Evolutionary conservation across 2,329 filamentous ascomycete genomes (phyloP).

Genomic region (Alternaria rosae): DNA sequence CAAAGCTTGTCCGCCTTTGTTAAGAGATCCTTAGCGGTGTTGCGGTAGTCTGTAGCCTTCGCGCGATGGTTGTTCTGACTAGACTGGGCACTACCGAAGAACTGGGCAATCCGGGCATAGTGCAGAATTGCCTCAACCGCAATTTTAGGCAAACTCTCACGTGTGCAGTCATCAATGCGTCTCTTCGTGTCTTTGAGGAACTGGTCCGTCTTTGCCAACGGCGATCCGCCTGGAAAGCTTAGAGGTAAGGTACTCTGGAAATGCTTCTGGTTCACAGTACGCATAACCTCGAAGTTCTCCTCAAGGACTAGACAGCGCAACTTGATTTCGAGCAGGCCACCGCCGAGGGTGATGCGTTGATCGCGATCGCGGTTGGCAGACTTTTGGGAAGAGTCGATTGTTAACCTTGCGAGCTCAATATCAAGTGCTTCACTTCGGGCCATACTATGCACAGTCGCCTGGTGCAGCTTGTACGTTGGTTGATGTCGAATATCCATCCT

Average conservation of each 20-base stretch:
- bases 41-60: slow-evolving; percentile 19
- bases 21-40: slow-evolving; percentile 37
- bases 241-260: background rate
- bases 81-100: slow-evolving; percentile 29
- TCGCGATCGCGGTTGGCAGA: slow-evolving; percentile 32
- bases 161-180: slow-evolving; percentile 40
- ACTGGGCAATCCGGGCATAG: slow-evolving; percentile 40
- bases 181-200: slow-evolving; percentile 39
- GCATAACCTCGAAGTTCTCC: slow-evolving; percentile 39
- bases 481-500: slow-evolving; percentile 42
- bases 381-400: slow-evolving; percentile 17
- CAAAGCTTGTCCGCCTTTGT: slow-evolving; percentile 43
- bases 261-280: background rate
- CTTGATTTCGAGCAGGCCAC: slow-evolving; percentile 37
- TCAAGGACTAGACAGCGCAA: slow-evolving; percentile 37
- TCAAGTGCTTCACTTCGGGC: slow-evolving; percentile 23
- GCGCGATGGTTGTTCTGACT: slow-evolving; percentile 5
- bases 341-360: slow-evolving; percentile 40
- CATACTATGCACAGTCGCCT: slow-evolving; percentile 42
- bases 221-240: slow-evolving; percentile 22
- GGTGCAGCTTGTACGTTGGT: slow-evolving; percentile 50
- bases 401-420: slow-evolving; percentile 23
- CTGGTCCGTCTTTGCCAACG: slow-evolving; percentile 3
- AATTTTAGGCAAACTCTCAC: slow-evolving; percentile 48
- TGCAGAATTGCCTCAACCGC: slow-evolving; percentile 48